A percentile compares a stretch with the other conserved stretches of the same genome.
Evolutionary conservation across 805 yeast genomes (phyloP).

Genomic region (Jamesozyma lodderae): DNA sequence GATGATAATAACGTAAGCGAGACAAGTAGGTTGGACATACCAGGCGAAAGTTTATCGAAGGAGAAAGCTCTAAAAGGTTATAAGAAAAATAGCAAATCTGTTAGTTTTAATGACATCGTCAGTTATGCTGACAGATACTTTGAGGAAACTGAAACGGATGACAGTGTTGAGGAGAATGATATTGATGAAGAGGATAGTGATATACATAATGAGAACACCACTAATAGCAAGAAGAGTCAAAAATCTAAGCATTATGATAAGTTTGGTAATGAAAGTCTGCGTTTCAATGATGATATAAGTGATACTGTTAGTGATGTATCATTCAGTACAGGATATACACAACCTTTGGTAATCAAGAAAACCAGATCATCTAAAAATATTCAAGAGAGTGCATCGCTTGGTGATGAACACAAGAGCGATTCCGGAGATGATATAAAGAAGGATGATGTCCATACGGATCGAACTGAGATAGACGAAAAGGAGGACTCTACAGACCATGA

Average conservation of each 20-base stretch:
- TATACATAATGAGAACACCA: slow-evolving; percentile 15
- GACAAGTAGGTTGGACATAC: background rate
- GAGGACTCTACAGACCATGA: too few relatives aligned
- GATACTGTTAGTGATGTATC: slow-evolving; percentile 31
- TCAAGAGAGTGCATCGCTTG: too few relatives aligned
- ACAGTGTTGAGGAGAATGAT: background rate
- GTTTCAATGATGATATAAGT: slow-evolving; percentile 22
- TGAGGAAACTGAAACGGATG: slow-evolving; percentile 10
- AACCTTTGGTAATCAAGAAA: slow-evolving; percentile 24
- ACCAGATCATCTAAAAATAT: slow-evolving; percentile 4
- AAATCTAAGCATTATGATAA: slow-evolving; percentile 24
- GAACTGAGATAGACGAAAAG: background rate
- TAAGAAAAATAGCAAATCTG: slow-evolving; percentile 23
- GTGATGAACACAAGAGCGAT: slow-evolving; percentile 7
- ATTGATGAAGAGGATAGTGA: slow-evolving; percentile 14
- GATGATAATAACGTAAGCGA: background rate
- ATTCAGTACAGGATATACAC: slow-evolving; percentile 22
- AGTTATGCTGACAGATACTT: slow-evolving; percentile 28
- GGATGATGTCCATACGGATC: background rate
- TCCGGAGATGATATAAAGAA: slow-evolving; percentile 4
- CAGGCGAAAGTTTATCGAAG: background rate
- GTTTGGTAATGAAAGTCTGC: slow-evolving; percentile 32
- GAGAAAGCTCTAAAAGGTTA: slow-evolving; percentile 7
- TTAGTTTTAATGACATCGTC: slow-evolving; percentile 28
- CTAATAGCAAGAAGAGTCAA: slow-evolving; percentile 14